Conservation (phyloP, 176 grass and related monocot species). For the Phragmites australis region DNA sequence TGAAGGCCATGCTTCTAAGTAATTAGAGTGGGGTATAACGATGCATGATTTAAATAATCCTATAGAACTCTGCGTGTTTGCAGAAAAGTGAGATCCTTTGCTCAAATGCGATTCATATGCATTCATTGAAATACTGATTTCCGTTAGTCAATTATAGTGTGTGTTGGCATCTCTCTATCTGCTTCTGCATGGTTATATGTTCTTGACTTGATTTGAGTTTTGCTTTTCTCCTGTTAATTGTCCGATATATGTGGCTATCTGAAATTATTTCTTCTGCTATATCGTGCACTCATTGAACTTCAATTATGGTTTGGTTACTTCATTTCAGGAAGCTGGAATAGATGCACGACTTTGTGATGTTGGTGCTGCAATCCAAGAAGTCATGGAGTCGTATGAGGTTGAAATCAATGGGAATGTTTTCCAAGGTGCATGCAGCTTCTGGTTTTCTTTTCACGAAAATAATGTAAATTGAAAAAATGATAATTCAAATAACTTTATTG, state of each 20-base stretch:
- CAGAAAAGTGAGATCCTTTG: neutral
- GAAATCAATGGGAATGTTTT: constrained; percentile 98
- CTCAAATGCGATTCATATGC: neutral
- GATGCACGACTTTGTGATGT: constrained; percentile 95
- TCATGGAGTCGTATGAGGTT: constrained; percentile 99
- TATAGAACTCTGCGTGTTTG: neutral
- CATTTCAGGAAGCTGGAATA: constrained; percentile 89
- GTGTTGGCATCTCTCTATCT: neutral
- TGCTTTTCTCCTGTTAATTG: neutral
- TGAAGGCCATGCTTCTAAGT: neutral
- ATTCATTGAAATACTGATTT: constrained; percentile 3
- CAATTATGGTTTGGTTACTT: neutral
- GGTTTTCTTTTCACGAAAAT: neutral
- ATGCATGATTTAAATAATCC: neutral
- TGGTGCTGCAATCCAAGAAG: constrained; percentile 97
- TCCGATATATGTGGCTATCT: neutral
- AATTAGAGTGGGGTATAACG: neutral
- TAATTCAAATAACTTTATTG: neutral
- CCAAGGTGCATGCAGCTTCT: constrained; percentile 59
- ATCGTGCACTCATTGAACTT: constrained; percentile 11
- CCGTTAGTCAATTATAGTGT: neutral
- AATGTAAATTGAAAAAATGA: neutral
- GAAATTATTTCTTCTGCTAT: neutral
- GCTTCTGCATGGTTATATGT: neutral
- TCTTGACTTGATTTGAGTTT: neutral